Conservation (phyloP, 768 basidiomycete species). For the Amanita muscaria region DNA sequence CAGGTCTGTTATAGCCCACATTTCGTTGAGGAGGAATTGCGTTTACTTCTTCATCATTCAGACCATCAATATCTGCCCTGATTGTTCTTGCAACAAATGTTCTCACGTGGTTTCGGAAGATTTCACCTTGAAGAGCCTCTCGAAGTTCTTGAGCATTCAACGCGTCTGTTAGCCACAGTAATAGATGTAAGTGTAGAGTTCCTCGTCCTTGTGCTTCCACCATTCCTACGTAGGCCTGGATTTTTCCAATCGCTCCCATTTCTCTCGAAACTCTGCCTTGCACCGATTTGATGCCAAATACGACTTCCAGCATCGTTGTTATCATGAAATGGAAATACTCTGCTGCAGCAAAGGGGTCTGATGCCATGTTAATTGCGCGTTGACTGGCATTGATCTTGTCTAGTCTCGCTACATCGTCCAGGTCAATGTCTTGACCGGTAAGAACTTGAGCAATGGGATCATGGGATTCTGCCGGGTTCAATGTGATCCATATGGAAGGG, state of each 20-base stretch:
- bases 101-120: too few species aligned
- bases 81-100: too few species aligned
- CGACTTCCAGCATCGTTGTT: conserved; percentile 16
- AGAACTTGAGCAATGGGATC: conserved; percentile 39
- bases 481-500: conserved; percentile 33
- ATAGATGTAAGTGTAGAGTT: not conserved
- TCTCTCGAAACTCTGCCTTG: too few species aligned
- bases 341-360: conserved; percentile 33
- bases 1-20: too few species aligned
- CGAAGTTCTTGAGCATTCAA: too few species aligned
- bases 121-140: too few species aligned
- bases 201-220: conserved; percentile 14
- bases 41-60: too few species aligned
- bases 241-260: too few species aligned
- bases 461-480: conserved; percentile 32
- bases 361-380: conserved; percentile 21
- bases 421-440: conserved; percentile 32
- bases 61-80: too few species aligned
- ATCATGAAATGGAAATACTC: conserved; percentile 33
- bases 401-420: conserved; percentile 31
- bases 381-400: conserved; percentile 3
- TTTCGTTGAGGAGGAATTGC: too few species aligned
- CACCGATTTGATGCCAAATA: conserved; percentile 9
- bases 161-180: too few species aligned
- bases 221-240: conserved; percentile 23